Conservation (phyloP, 306 rosid genomes). For the Hippophae tibetana region DNA sequence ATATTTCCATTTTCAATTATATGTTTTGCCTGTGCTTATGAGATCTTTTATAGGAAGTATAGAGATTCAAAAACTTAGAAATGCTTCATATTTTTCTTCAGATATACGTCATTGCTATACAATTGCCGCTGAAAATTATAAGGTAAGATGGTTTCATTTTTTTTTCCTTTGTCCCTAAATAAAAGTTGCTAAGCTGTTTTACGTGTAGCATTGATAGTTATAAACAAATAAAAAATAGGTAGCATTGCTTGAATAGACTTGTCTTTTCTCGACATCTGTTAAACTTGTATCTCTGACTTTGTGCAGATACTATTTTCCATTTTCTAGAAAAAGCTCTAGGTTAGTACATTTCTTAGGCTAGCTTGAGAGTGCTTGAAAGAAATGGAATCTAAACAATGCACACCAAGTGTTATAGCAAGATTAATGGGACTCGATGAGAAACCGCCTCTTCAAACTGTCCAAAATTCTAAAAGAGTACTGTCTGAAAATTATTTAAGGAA, state of each 20-base stretch:
- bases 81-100: slow-evolving; percentile 18
- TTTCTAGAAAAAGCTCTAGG: slow-evolving; percentile 25
- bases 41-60: slow-evolving; percentile 36
- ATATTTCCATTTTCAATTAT: not conserved
- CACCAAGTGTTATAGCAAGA: slow-evolving; percentile 56
- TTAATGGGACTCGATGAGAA: slow-evolving; percentile 74
- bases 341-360: slow-evolving; percentile 14
- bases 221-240: too few species aligned
- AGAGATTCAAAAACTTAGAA: slow-evolving; percentile 28
- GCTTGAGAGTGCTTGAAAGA: slow-evolving; percentile 15
- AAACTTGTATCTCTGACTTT: slow-evolving; percentile 20
- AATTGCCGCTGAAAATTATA: slow-evolving; percentile 6
- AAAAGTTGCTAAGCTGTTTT: slow-evolving; percentile 17
- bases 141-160: not conserved
- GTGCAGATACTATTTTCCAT: slow-evolving; percentile 30
- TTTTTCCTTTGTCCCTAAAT: not conserved
- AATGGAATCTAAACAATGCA: slow-evolving; percentile 42
- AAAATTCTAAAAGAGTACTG: slow-evolving; percentile 45
- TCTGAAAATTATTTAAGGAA: slow-evolving; percentile 59
- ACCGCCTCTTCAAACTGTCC: slow-evolving; percentile 28
- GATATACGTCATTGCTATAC: slow-evolving; percentile 12
- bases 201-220: not conserved
- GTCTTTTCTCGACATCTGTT: slow-evolving; percentile 10
- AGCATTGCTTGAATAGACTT: slow-evolving; percentile 4
- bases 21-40: slow-evolving; percentile 10